phyloP scores from a whole-genome alignment of 208 protist species.

The Leishmania turanica region DNA sequence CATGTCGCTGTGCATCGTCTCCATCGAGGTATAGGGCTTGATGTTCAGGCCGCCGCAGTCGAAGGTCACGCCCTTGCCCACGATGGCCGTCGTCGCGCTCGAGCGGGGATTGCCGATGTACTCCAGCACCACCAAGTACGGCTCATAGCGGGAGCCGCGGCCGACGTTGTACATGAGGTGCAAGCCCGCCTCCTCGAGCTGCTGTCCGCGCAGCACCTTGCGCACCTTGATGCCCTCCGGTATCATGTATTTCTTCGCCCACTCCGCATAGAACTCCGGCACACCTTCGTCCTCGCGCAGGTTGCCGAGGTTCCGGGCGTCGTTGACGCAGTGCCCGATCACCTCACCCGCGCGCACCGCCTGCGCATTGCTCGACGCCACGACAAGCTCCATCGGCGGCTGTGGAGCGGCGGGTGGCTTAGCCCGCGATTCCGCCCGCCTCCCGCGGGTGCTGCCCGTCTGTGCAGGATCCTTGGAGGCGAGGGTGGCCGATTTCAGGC shows the following conservation, averaged over 20 bases:
- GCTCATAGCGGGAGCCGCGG: constrained; percentile 68
- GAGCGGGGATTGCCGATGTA: constrained; percentile 68
- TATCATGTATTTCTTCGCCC: constrained; percentile 50
- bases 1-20: constrained; percentile 94
- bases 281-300: constrained; percentile 83
- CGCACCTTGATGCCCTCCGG: constrained; percentile 62
- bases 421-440: not conserved
- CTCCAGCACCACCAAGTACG: constrained; percentile 82
- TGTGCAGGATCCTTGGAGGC: not conserved
- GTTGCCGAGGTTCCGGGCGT: constrained; percentile 80
- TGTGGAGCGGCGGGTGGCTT: not conserved
- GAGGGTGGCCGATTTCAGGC: constrained; percentile 37
- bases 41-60: constrained; percentile 92
- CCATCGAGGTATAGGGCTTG: constrained; percentile 91
- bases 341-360: constrained; percentile 60
- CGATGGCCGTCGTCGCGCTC: constrained; percentile 53
- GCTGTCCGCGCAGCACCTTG: constrained; percentile 56
- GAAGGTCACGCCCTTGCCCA: constrained; percentile 94
- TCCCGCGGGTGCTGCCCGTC: not conserved
- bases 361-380: constrained; percentile 40
- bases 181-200: constrained; percentile 55
- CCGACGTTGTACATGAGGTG: constrained; percentile 84
- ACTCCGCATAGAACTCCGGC: constrained; percentile 79
- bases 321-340: constrained; percentile 81
- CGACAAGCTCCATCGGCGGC: constrained; percentile 39